Evolutionary conservation across 1,284 basidiomycete species (phyloP).

Genomic region (Neonothopanus nambi): DNA sequence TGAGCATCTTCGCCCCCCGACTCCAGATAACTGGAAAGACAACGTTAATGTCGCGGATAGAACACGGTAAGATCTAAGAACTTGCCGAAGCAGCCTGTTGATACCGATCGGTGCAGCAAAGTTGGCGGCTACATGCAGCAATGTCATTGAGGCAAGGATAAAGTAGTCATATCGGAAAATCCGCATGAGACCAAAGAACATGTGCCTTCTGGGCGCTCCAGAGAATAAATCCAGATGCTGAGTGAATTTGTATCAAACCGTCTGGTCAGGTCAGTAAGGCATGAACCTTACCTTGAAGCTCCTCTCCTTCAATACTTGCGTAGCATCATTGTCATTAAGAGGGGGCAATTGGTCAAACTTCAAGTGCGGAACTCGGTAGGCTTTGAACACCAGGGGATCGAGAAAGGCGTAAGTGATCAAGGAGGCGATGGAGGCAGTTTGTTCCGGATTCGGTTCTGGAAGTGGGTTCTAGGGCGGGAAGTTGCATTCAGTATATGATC

Average conservation of each 20-base stretch:
- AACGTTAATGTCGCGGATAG: background rate
- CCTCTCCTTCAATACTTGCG: slow-evolving; percentile 34
- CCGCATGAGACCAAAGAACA: slow-evolving; percentile 36
- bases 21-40: slow-evolving; percentile 43
- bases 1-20: slow-evolving; percentile 35
- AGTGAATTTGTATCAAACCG: slow-evolving; percentile 35
- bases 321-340: slow-evolving; percentile 57
- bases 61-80: background rate
- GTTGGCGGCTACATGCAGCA: slow-evolving; percentile 32
- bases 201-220: slow-evolving; percentile 31
- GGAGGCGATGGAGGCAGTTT: slow-evolving; percentile 61
- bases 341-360: slow-evolving; percentile 51
- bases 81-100: slow-evolving; percentile 37
- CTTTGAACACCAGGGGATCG: slow-evolving; percentile 49
- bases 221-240: slow-evolving; percentile 45
- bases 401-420: slow-evolving; percentile 60
- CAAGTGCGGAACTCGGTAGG: slow-evolving; percentile 44
- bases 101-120: slow-evolving; percentile 52
- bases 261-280: slow-evolving; percentile 22
- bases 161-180: slow-evolving; percentile 40
- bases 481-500: background rate
- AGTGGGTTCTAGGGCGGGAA: slow-evolving; percentile 36
- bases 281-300: slow-evolving; percentile 37
- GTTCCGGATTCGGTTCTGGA: slow-evolving; percentile 58
- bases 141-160: slow-evolving; percentile 32